A percentile compares a stretch with the other conserved stretches of the same genome.
Evolutionary conservation across 208 protist genomes (phyloP).

Genomic region (Leishmania aethiopica): DNA sequence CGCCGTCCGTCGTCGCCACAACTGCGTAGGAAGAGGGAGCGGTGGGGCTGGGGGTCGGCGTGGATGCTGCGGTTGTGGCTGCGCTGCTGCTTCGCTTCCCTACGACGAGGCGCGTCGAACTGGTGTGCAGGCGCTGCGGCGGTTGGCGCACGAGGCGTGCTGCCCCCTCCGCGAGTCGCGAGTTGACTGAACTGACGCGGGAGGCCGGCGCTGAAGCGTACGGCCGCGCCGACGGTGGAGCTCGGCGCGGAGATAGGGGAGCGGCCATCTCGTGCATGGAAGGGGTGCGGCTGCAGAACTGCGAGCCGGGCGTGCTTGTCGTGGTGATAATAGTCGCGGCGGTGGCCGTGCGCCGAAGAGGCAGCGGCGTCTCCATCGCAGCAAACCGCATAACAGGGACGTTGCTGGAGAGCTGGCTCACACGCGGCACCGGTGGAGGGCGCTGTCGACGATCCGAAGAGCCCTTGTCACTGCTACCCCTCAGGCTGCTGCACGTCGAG

Average conservation of each 20-base stretch:
- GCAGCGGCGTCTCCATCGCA: background rate
- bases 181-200: slow-evolving; percentile 41
- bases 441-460: slow-evolving; percentile 12
- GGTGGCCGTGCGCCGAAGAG: background rate
- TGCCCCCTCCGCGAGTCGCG: slow-evolving; percentile 16
- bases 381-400: background rate
- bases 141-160: background rate
- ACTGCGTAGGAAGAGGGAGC: background rate
- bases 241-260: background rate
- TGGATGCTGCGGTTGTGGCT: background rate
- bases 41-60: background rate
- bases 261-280: slow-evolving; percentile 9
- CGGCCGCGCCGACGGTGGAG: slow-evolving; percentile 2
- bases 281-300: slow-evolving; percentile 10
- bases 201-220: slow-evolving; percentile 32
- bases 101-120: background rate
- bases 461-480: slow-evolving; percentile 12
- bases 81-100: slow-evolving; percentile 1
- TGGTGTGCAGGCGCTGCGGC: background rate
- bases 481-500: slow-evolving; percentile 23
- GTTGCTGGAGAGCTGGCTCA: background rate
- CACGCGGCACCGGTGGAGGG: slow-evolving; percentile 11
- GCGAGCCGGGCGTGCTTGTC: slow-evolving; percentile 5
- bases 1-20: background rate
- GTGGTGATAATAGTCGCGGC: background rate